phyloP scores from a whole-genome alignment of 2,329 filamentous ascomycete genomes.

The Microdochium bolleyi region DNA sequence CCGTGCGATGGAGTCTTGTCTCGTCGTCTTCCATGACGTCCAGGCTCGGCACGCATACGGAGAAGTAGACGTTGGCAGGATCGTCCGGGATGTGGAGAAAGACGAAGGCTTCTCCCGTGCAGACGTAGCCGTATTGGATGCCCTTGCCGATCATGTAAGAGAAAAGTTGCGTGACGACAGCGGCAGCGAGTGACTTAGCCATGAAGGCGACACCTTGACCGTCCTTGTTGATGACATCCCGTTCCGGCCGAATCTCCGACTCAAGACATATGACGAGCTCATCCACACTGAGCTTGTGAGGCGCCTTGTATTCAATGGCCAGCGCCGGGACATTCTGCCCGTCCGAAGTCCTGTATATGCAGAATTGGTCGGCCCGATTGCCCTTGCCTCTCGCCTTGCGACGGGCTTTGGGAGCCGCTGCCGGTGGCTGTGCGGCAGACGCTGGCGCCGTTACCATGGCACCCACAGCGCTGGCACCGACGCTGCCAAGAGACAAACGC shows the following conservation, averaged over 20 bases:
- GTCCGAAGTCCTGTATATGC: conserved; percentile 16
- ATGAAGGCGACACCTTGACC: conserved; percentile 18
- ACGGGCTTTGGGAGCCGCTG: conserved; percentile 3
- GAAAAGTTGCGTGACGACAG: conserved; percentile 29
- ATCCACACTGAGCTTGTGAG: no score
- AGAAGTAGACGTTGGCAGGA: conserved; percentile 23
- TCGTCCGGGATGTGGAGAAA: conserved; percentile 25
- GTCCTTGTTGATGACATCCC: conserved; percentile 22
- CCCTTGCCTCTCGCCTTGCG: conserved; percentile 16
- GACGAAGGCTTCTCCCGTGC: conserved; percentile 21
- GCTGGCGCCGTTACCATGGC: background rate
- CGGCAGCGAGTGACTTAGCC: conserved; percentile 20
- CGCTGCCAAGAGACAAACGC: conserved; percentile 2
- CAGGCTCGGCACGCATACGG: conserved; percentile 21
- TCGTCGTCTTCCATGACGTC: no score
- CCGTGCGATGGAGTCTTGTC: no score
- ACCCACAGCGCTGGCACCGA: conserved; percentile 2
- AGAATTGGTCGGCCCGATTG: conserved; percentile 24
- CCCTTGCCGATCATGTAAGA: conserved; percentile 28
- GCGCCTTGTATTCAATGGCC: no score
- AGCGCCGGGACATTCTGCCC: no score
- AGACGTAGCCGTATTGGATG: conserved; percentile 25
- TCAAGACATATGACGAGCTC: conserved; percentile 20
- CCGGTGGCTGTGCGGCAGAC: conserved; percentile 1
- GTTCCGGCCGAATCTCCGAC: conserved; percentile 23